Evolutionary conservation across 2,329 filamentous ascomycete species (phyloP), one percentile per base, ranked within the genome.

Genomic region (Dactylellina leptospora): DNA sequence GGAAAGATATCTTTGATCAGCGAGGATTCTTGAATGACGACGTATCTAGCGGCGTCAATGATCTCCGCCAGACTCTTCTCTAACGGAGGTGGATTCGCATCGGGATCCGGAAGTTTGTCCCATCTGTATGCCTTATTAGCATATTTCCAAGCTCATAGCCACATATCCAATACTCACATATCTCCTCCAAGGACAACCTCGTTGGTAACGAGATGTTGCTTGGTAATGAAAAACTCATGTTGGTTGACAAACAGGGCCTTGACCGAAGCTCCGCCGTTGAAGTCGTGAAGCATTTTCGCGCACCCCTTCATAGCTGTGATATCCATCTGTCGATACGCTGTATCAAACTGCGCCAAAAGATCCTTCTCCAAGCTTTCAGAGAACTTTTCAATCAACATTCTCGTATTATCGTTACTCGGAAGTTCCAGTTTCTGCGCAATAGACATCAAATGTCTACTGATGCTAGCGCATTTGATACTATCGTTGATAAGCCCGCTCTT

Each of bases 271-370:
- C 95, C 95, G 56, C 95, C 92, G 79, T 93, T 96, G 84, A 99
- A 99, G 80, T 97, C 95, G 78, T 95, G 86, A 74, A 99, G 83
- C 42, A 97, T 95, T 77, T 91, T 91, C 60, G 96, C 91, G 79
- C 95, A 99, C 79, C 97, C 95, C 51, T 91, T 89, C 96, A 99
- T 99, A 77, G 96, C 93, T 75, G 97, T 92, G 78, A 96, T 97
- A 80, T 97, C 96, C 77, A 96, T 92, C 76, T 90, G 88, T 74
- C 93, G 86, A 80, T 97, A 97, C 82, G 93, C 97, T 78, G 96
- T 92, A 82, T 99, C 96, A 81, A 99, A 99, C 78, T 97, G 93
- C 79, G 93, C 92, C 72, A 99, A 82, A 38, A 99, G 83, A 78
- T 99, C 95, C 78, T 97, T 96, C 80, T 99, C 95, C 68, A 99